Evolutionary conservation across 2,329 filamentous ascomycete species (phyloP).

Genomic region (Exophiala sp.): DNA sequence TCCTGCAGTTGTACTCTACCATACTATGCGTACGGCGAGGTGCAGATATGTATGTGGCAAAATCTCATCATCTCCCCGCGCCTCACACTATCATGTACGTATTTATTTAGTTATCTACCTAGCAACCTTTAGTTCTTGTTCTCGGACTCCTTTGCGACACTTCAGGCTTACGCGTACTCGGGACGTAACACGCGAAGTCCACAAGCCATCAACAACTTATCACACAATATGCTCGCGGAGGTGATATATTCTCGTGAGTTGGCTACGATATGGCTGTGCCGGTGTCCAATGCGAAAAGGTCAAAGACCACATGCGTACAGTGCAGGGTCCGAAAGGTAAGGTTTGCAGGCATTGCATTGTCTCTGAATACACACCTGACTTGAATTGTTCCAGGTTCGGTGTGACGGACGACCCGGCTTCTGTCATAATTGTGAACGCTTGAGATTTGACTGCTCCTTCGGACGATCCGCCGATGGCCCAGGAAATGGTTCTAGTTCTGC

Average conservation of each 20-base stretch:
- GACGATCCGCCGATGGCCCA: conserved; percentile 3
- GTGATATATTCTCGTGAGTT: not conserved
- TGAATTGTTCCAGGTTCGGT: conserved; percentile 11
- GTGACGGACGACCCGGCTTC: conserved; percentile 13
- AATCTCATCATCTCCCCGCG: not conserved
- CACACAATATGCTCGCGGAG: not conserved
- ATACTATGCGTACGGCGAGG: not conserved
- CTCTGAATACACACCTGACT: conserved; percentile 4
- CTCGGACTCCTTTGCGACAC: no score
- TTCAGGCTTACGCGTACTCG: not conserved
- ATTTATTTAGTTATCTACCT: no score
- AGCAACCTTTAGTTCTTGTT: no score
- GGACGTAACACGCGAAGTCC: not conserved
- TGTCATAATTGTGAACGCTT: conserved; percentile 17
- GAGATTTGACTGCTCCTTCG: conserved; percentile 16
- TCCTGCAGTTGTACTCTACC: not conserved
- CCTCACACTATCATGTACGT: not conserved
- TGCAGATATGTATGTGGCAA: not conserved
- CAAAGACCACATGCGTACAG: conserved; percentile 16
- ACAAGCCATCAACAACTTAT: not conserved
- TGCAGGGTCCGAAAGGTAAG: conserved; percentile 17
- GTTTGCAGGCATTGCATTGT: not conserved
- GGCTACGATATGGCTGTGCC: conserved; percentile 9
- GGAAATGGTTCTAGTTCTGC: conserved; percentile 1
- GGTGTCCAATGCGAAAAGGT: conserved; percentile 8